phyloP scores from a whole-genome alignment of 192 early-diverging fungal genomes.

The Coemansia asiatica region DNA sequence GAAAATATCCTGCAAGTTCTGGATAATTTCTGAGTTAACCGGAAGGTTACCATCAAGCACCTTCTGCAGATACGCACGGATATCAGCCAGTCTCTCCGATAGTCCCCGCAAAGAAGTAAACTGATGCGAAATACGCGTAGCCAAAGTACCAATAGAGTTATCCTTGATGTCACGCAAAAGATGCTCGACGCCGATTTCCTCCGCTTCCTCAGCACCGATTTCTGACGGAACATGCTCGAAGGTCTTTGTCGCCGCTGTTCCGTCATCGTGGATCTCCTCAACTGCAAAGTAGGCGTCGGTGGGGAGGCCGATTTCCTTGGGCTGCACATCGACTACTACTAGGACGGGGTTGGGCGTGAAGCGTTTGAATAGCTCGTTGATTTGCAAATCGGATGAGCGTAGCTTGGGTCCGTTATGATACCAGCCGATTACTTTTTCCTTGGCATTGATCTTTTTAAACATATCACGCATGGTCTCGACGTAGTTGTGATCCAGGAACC shows the following conservation, averaged over 20 bases:
- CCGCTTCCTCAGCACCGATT: slow-evolving; percentile 99
- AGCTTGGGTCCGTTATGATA: slow-evolving; percentile 99
- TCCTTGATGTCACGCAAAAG: slow-evolving; percentile 98
- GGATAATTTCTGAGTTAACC: slow-evolving; percentile 94
- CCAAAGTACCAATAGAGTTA: slow-evolving; percentile 90
- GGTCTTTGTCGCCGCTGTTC: slow-evolving; percentile 93
- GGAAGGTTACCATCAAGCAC: slow-evolving; percentile 84
- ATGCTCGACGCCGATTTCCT: slow-evolving; percentile 99
- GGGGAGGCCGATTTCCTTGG: slow-evolving; percentile 88
- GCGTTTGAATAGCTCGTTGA: slow-evolving; percentile 96
- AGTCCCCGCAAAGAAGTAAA: slow-evolving; percentile 89
- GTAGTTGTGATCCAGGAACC: slow-evolving; percentile 99
- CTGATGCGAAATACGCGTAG: slow-evolving; percentile 90
- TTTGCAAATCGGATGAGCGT: slow-evolving; percentile 92
- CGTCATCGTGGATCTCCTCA: slow-evolving; percentile 98
- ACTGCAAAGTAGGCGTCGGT: slow-evolving; percentile 97
- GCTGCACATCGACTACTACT: slow-evolving; percentile 97
- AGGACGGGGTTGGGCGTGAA: slow-evolving; percentile 94
- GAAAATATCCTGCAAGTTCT: slow-evolving; percentile 98
- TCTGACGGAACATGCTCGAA: slow-evolving; percentile 94
- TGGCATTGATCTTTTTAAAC: slow-evolving; percentile 99
- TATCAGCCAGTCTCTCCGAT: slow-evolving; percentile 80
- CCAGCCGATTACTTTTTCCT: slow-evolving; percentile 96
- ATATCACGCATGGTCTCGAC: slow-evolving; percentile 99
- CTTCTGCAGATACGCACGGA: slow-evolving; percentile 83